Evolutionary conservation across 1,284 basidiomycete genomes (phyloP).

Genomic region (Baeospora myosura): DNA sequence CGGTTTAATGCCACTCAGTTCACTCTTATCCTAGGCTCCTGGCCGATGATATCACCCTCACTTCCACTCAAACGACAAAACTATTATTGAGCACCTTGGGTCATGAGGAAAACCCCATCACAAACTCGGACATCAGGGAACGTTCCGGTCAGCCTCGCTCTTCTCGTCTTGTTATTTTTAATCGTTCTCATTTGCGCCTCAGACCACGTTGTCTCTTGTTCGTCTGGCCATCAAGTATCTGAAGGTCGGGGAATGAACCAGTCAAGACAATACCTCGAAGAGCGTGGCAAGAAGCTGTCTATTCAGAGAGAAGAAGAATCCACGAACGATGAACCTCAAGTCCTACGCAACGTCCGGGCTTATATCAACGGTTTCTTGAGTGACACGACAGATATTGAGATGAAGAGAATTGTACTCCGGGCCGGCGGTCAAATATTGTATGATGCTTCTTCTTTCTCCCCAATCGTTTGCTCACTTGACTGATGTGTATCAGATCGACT

Average conservation of each 20-base stretch:
- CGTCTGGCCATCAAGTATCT: conserved; percentile 62
- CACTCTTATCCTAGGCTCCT: too few relatives aligned
- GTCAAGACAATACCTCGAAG: conserved; percentile 33
- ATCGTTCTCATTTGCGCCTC: conserved; percentile 7
- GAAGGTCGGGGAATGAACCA: conserved; percentile 40
- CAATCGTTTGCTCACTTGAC: conserved; percentile 4
- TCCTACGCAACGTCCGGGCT: conserved; percentile 39
- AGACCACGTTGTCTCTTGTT: conserved; percentile 54
- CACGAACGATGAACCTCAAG: conserved; percentile 20
- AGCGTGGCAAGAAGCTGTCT: conserved; percentile 43
- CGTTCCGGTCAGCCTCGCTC: conserved; percentile 41
- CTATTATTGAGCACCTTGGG: conserved; percentile 50
- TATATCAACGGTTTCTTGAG: conserved; percentile 65
- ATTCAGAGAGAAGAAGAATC: conserved; percentile 32
- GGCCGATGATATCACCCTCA: too few relatives aligned
- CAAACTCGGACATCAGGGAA: conserved; percentile 55
- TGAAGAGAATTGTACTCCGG: conserved; percentile 51
- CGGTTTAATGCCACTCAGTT: too few relatives aligned
- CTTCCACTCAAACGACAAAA: conserved; percentile 40
- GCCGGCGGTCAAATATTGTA: conserved; percentile 54
- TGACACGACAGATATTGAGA: conserved; percentile 66
- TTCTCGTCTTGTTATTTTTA: conserved; percentile 2
- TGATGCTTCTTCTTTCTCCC: conserved; percentile 13
- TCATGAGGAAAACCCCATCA: conserved; percentile 62
- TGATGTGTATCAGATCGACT: conserved; percentile 30